Conservation (phyloP, 805 yeast species). For the Candida germanica region DNA sequence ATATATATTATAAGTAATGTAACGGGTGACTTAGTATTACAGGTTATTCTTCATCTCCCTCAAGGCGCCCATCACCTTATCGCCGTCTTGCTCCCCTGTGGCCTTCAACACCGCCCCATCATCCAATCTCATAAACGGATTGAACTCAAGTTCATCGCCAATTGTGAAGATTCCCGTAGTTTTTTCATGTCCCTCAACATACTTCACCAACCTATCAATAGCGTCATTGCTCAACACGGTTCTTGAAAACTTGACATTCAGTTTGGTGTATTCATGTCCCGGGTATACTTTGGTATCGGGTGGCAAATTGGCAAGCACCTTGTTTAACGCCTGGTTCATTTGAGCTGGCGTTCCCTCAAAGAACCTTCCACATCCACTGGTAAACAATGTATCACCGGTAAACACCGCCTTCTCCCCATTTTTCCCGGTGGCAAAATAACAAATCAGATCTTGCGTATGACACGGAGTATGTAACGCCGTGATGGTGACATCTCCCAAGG, state of each 20-base stretch:
- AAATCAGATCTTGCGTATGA: constrained; percentile 94
- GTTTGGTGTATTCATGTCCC: constrained; percentile 92
- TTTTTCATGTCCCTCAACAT: constrained; percentile 52
- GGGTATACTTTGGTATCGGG: constrained; percentile 74
- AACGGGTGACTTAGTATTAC: not conserved
- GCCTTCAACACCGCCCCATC: constrained; percentile 62
- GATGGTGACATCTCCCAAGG: constrained; percentile 65
- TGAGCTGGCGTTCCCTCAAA: constrained; percentile 86
- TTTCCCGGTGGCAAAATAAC: constrained; percentile 72
- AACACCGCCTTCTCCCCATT: constrained; percentile 73
- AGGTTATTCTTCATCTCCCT: constrained; percentile 71
- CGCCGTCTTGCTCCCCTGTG: constrained; percentile 49
- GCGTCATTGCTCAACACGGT: constrained; percentile 56
- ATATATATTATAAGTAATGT: too few relatives aligned
- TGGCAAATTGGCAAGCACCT: constrained; percentile 59
- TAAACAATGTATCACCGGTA: constrained; percentile 94
- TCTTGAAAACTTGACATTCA: constrained; percentile 76
- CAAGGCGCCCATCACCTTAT: constrained; percentile 66
- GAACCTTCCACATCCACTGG: constrained; percentile 94
- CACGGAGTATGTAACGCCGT: constrained; percentile 94
- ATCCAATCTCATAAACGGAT: constrained; percentile 82
- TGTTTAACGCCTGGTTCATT: constrained; percentile 71
- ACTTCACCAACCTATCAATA: constrained; percentile 52
- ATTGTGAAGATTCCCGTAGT: constrained; percentile 88
- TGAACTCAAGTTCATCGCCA: constrained; percentile 73